phyloP scores from a whole-genome alignment of 1,284 basidiomycete genomes.

The Sanghuangporus baumii region DNA sequence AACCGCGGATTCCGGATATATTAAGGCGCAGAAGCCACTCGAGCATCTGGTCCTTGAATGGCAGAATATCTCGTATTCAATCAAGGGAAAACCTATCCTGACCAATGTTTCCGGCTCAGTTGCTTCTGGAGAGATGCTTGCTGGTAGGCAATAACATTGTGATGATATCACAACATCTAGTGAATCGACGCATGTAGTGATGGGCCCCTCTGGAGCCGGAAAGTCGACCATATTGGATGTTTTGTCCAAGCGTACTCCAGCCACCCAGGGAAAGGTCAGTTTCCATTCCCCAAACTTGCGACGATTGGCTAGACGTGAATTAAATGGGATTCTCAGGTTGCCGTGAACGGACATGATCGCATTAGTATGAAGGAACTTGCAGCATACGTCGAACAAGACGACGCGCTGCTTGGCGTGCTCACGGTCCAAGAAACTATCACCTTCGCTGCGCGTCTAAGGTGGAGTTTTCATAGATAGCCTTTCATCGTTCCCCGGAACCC shows the following conservation, averaged over 20 bases:
- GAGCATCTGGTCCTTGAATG: slow-evolving; percentile 9
- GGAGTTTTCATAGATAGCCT: slow-evolving; percentile 17
- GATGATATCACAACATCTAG: background rate
- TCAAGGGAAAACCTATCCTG: slow-evolving; percentile 9
- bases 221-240: slow-evolving; percentile 40
- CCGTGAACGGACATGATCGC: slow-evolving; percentile 18
- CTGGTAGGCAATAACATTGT: slow-evolving; percentile 20
- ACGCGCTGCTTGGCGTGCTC: slow-evolving; percentile 53
- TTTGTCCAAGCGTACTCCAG: slow-evolving; percentile 35
- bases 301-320: background rate
- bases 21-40: background rate
- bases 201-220: slow-evolving; percentile 50
- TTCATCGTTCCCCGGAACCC: background rate
- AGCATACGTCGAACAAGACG: slow-evolving; percentile 58
- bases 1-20: background rate
- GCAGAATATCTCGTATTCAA: slow-evolving; percentile 6
- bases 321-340: slow-evolving; percentile 10
- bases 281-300: background rate
- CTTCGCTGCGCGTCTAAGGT: slow-evolving; percentile 54
- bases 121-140: slow-evolving; percentile 37
- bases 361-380: slow-evolving; percentile 26
- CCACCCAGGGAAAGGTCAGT: slow-evolving; percentile 29
- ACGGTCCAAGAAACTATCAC: slow-evolving; percentile 60
- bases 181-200: slow-evolving; percentile 26
- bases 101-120: slow-evolving; percentile 34